Evolutionary conservation across 805 yeast genomes (phyloP), one percentile per base, ranked within the genome.

Genomic region (Yarrowia hollandica): DNA sequence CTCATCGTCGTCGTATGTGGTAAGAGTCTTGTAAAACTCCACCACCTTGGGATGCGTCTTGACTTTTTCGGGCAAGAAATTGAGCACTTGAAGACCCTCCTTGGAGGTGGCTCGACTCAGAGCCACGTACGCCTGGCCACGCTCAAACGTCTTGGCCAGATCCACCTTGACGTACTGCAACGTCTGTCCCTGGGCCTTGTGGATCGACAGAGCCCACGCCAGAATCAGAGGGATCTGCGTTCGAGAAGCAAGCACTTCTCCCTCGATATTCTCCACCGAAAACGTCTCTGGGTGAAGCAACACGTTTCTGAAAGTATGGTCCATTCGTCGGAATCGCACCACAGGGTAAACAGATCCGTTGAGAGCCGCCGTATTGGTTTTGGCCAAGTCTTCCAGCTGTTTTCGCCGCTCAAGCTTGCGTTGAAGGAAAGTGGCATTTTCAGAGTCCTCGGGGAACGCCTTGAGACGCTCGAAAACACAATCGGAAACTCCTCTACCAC

Each of bases 201-300:
- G 99, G 42, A 94, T 91, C 0, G 97, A 90, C 41, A 94, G 72
- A 0, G 99, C 90, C 97, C 98, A 94, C 0, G 99, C 96, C n/a
- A 91, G 74, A 65, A 92, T 84, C 57, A 94, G 73, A 0, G 99
- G 99, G 1, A 94, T 65, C 68, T 94, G 99, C 0, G 78, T 76
- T 65, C 97, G 77, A 1, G 86, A 77, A 0, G 88, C 96, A 12
- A 89, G 64, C 0, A 85, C 81, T 8, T 76, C 76, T 18, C 86
- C 89, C 21, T 77, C 73, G 55, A 86, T 90, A 70, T 90, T 95
- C 63, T 85, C 92, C 19, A 88, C 76, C 0, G 78, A 79, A 90
- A 97, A 92, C 12, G 77, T 77, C 68, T 92, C 98, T 0, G 91
- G 90, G 62, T 83, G 86, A 3, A 90, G 86, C 11, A 91, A 71